Conservation (phyloP, 2,329 filamentous ascomycete genomes). For the Peltaster fructicola region DNA sequence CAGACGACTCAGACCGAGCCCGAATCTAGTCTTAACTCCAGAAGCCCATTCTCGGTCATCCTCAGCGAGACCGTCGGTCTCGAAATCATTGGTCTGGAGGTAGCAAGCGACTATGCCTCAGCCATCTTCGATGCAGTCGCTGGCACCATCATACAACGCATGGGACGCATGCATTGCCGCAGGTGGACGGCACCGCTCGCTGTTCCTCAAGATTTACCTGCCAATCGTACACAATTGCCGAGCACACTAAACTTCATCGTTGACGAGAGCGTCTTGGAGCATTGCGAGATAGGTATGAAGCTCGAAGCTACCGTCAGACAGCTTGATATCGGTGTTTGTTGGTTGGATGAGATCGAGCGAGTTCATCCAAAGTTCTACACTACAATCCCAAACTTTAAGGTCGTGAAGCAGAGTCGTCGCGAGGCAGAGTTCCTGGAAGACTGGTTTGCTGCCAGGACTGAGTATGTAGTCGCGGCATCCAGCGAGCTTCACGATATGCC, state of each 20-base stretch:
- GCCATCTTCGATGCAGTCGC: conserved; percentile 29
- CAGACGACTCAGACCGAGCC: too few relatives aligned
- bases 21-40: too few relatives aligned
- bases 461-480: too few relatives aligned
- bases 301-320: conserved; percentile 20
- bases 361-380: too few relatives aligned
- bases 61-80: conserved; percentile 42
- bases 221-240: conserved; percentile 4
- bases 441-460: too few relatives aligned
- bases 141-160: conserved; percentile 27
- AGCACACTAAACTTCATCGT: conserved; percentile 44
- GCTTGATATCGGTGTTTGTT: conserved; percentile 15
- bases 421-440: too few relatives aligned
- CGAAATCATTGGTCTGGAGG: conserved; percentile 35
- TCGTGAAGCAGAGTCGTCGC: too few relatives aligned
- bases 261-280: conserved; percentile 41
- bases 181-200: conserved; percentile 28
- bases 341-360: too few relatives aligned
- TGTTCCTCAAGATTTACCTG: conserved; percentile 11
- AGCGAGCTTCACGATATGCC: too few relatives aligned
- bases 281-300: conserved; percentile 42
- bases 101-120: conserved; percentile 21
- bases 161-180: conserved; percentile 37
- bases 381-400: too few relatives aligned
- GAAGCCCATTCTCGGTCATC: too few relatives aligned